Evolutionary conservation across 1,139 yeast species (phyloP).

Genomic region (Suhomyces choctaworum): DNA sequence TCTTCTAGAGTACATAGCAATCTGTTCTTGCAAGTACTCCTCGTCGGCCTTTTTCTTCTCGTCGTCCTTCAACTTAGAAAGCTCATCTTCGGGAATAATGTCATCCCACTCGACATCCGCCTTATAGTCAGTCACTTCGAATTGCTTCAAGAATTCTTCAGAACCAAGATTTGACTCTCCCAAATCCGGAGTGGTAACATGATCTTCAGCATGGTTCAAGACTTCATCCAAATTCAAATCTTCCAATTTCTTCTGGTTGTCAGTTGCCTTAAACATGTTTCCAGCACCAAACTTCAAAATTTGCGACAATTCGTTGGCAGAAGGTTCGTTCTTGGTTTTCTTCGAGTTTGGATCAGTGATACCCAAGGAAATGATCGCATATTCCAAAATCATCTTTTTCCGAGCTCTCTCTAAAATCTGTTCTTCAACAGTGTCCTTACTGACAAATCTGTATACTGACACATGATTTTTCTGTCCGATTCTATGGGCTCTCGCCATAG

Average conservation of each 20-base stretch:
- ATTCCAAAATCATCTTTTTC: slow-evolving; percentile 95
- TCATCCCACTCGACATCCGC: slow-evolving; percentile 99
- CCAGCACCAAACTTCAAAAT: slow-evolving; percentile 98
- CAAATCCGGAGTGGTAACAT: slow-evolving; percentile 90
- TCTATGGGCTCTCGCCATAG: slow-evolving; percentile 99
- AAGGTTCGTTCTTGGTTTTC: slow-evolving; percentile 63
- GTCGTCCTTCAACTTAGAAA: slow-evolving; percentile 83
- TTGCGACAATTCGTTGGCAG: slow-evolving; percentile 82
- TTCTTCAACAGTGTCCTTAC: slow-evolving; percentile 97
- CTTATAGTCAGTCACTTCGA: slow-evolving; percentile 97
- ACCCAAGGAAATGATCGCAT: slow-evolving; percentile 95
- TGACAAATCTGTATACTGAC: slow-evolving; percentile 92
- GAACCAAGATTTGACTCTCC: slow-evolving; percentile 98
- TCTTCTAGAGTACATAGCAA: slow-evolving; percentile 82
- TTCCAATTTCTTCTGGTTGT: slow-evolving; percentile 92
- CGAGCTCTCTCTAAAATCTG: slow-evolving; percentile 95
- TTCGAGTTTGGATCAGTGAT: slow-evolving; percentile 69
- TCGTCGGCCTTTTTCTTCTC: slow-evolving; percentile 88
- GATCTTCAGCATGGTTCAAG: slow-evolving; percentile 95
- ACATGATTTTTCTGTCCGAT: slow-evolving; percentile 98
- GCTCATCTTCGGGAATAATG: slow-evolving; percentile 94
- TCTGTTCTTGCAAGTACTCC: slow-evolving; percentile 81
- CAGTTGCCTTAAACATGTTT: slow-evolving; percentile 91
- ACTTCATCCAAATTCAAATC: slow-evolving; percentile 95
- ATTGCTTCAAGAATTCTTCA: slow-evolving; percentile 94